Base-by-base conservation (phyloP, 2,329 filamentous ascomycete genomes). In the Penicillium paneum region DNA sequence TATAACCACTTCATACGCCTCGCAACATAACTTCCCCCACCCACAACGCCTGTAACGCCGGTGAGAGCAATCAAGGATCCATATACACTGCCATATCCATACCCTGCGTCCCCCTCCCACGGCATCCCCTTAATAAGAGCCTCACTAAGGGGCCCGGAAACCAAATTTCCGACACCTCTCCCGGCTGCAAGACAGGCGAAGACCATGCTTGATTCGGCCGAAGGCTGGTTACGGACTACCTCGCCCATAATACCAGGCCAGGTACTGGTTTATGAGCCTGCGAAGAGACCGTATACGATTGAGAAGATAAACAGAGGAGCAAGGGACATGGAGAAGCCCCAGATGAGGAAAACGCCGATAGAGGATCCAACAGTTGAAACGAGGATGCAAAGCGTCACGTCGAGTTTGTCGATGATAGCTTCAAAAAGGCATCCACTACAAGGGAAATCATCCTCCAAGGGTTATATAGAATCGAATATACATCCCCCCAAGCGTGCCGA, bases 71-170 rank as follows among this genome's bases (percentile, higher is more conserved):
- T 70, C 43, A 69, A 53, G 10, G 58, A 57, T 3, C 67, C 66
- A 51, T 65, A 69, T 1, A 64, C 60, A 45, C 62, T 65, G 0
- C 66, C 68, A 54, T 67, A 70, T 3, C 60, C 66, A 34, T 61
- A 64, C 1, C 54, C 59, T 3, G 55, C 59, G 5, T 52, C 32
- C 1, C 61, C 61, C 13, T 61, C 39, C 56, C 66, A 64, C 5
- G 64, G 54, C 24, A 49, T 49, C 0, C 57, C 59, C 8, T 61
- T 53, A 7, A 70, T 28, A 34, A 71, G 64, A 15, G 71, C 70
- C 57, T 79, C 79, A 52, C 79, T 81, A 36, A 83, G 61, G 0
- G 80, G 80, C 2, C 81, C 80, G 52, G 73, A 76, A 11, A 77
- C 72, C 11, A 83, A 66, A 60, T 77, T 79, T 1, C 80, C 80